phyloP scores from a whole-genome alignment of 2,329 filamentous ascomycete species.

The Ophiostoma novo-ulmi region DNA sequence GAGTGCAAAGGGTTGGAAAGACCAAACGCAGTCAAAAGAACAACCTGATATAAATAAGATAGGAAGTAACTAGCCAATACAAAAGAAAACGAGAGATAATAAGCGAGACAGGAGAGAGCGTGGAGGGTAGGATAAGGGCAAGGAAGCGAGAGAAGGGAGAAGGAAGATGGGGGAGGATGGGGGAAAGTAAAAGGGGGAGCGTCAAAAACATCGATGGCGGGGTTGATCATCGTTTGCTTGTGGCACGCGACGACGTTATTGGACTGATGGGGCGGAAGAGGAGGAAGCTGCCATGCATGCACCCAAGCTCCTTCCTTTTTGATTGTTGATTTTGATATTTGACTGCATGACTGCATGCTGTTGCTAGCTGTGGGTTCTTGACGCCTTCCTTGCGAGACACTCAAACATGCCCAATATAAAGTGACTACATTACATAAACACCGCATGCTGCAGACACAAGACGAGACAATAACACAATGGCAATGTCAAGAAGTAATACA shows the following conservation, averaged over 20 bases:
- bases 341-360: no score
- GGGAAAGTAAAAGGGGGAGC: not conserved
- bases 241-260: not conserved
- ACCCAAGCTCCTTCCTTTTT: not conserved
- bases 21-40: not conserved
- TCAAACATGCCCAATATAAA: not conserved
- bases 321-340: not conserved
- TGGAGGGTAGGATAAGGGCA: not conserved
- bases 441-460: not conserved
- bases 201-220: not conserved
- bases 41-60: not conserved
- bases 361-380: not conserved
- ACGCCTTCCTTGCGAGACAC: not conserved
- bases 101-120: not conserved
- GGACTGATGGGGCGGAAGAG: no score
- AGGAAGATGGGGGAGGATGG: conserved; percentile 1
- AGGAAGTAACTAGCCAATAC: not conserved
- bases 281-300: not conserved
- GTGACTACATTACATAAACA: not conserved
- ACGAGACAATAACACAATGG: not conserved
- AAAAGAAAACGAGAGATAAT: not conserved
- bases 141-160: not conserved
- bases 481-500: not conserved
- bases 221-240: not conserved
- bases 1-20: no score